Percentiles rank a stretch among this genome's conserved stretches.
phyloP scores from a whole-genome alignment of 2,329 filamentous ascomycete species.

The Trichophyton mentagrophytes region DNA sequence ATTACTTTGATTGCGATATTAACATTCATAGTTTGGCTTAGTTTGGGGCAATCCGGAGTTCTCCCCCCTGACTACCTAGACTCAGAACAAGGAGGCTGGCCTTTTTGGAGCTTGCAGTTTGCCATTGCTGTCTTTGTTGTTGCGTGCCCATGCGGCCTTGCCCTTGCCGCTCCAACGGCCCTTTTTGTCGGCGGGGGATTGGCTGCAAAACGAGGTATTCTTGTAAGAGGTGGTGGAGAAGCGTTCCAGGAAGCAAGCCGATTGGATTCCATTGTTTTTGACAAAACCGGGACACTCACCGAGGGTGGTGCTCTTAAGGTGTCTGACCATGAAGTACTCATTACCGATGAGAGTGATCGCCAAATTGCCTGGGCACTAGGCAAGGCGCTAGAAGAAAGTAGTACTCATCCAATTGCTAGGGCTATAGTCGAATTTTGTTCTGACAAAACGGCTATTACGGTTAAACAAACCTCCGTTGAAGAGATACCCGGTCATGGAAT shows the following conservation, averaged over 20 bases:
- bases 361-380: conserved; percentile 35
- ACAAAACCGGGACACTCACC: conserved; percentile 79
- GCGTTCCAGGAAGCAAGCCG: conserved; percentile 74
- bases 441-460: conserved; percentile 17
- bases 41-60: conserved; percentile 31
- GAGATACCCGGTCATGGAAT: conserved; percentile 48
- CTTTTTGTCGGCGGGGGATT: conserved; percentile 70
- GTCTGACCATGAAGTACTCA: conserved; percentile 37
- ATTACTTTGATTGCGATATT: conserved; percentile 37
- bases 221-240: conserved; percentile 73
- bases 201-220: conserved; percentile 65
- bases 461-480: conserved; percentile 31
- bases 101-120: conserved; percentile 46
- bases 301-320: conserved; percentile 48
- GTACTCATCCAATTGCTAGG: conserved; percentile 47
- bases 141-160: conserved; percentile 72
- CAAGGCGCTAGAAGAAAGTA: conserved; percentile 44
- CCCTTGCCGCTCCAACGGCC: conserved; percentile 76
- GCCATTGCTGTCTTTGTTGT: conserved; percentile 80
- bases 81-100: conserved; percentile 37
- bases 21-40: conserved; percentile 37
- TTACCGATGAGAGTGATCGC: conserved; percentile 23
- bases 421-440: conserved; percentile 42
- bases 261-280: conserved; percentile 68
- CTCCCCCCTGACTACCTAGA: conserved; percentile 40